Conservation (phyloP, 2,329 filamentous ascomycete species). For the Chrysoporthe deuterocubensis region DNA sequence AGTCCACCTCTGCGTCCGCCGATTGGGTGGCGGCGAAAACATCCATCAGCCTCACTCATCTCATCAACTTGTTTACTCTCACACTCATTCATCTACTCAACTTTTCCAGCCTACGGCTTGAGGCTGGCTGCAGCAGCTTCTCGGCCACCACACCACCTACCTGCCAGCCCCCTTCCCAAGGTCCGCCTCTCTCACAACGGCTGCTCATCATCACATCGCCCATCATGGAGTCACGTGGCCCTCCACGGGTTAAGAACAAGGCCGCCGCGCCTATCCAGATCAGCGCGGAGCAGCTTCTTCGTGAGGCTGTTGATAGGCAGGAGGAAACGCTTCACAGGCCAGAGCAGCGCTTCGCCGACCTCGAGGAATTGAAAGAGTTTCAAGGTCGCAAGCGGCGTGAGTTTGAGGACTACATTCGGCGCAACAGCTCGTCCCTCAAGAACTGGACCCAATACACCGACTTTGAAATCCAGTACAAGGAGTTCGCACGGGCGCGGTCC, state of each 20-base stretch:
- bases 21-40: conserved; percentile 17
- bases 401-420: conserved; percentile 96
- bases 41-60: conserved; percentile 17
- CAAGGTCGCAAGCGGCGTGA: conserved; percentile 95
- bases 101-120: not conserved
- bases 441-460: conserved; percentile 98
- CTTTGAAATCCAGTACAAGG: conserved; percentile 98
- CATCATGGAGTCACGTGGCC: conserved; percentile 89
- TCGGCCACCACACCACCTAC: not conserved
- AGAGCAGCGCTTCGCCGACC: conserved; percentile 91
- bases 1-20: not conserved
- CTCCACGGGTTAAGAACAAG: conserved; percentile 98
- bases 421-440: conserved; percentile 94
- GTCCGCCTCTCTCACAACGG: not conserved
- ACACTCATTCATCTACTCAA: not conserved
- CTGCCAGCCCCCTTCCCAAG: not conserved
- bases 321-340: conserved; percentile 86
- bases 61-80: not conserved
- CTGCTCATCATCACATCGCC: conserved; percentile 22
- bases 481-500: conserved; percentile 87
- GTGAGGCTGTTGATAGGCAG: conserved; percentile 95
- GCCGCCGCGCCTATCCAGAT: conserved; percentile 88
- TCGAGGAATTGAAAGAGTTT: conserved; percentile 97
- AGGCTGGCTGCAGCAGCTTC: not conserved
- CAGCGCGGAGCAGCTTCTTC: conserved; percentile 93